These are phyloP conservation scores for Cladorrhinum samala DNA, from an alignment of 495 filamentous ascomycete species.

Conservation along the genomic window DNA sequence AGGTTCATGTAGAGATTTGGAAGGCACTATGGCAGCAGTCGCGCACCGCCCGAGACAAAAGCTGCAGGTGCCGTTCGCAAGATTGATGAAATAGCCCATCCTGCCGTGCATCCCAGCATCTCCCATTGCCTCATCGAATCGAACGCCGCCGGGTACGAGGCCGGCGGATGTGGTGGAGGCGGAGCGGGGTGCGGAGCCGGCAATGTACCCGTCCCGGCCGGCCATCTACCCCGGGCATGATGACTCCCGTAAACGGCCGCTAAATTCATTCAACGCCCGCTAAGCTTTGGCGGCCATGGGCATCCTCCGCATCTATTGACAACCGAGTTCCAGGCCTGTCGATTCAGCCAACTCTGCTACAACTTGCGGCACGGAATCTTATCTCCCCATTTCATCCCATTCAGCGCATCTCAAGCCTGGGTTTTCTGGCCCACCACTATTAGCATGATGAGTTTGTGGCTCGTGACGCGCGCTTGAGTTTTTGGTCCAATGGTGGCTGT, in stretches of 20 bases:
- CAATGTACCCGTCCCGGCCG: conserved; percentile 13
- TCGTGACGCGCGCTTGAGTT: not conserved
- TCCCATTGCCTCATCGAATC: not conserved
- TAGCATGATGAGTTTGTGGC: no score
- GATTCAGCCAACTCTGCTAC: conserved; percentile 16
- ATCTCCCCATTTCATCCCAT: not conserved
- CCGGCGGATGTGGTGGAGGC: conserved; percentile 4
- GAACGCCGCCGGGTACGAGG: conserved; percentile 1
- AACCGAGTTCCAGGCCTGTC: conserved; percentile 23
- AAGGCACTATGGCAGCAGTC: no score
- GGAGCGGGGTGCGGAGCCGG: conserved; percentile 15
- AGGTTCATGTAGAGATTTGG: no score
- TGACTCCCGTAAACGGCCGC: conserved; percentile 14
- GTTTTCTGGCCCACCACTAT: no score
- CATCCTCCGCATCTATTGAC: no score
- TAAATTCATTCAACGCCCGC: conserved; percentile 2
- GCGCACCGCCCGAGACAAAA: no score
- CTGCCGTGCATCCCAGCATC: conserved; percentile 2
- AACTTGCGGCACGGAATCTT: conserved; percentile 19
- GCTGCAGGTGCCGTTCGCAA: conserved; percentile 1
- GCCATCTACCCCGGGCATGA: not conserved
- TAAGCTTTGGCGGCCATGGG: no score
- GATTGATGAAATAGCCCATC: not conserved
- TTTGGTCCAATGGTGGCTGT: not conserved
- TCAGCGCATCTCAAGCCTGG: not conserved